Evolutionary conservation across 1,284 basidiomycete genomes (phyloP), one percentile per base, ranked within the genome.

Genomic region (Ceratobasidium sp.): DNA sequence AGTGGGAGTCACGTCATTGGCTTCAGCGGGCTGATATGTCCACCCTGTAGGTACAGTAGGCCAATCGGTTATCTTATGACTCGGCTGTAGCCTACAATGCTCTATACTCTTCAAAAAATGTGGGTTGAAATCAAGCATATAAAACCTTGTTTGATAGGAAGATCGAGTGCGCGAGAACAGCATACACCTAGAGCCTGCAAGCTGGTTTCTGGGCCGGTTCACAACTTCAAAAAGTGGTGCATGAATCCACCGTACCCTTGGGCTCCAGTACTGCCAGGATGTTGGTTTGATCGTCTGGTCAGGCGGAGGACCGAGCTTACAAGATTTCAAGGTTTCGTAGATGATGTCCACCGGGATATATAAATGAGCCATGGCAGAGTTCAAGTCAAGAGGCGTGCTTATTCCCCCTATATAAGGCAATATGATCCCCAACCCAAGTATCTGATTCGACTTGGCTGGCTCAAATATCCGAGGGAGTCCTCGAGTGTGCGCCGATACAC

Each of bases 391-490:
- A 7, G 42, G 20, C 2, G 7, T 46, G 20, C n/a, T 4, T n/a
- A 26, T 2, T 48, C 13, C 26, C 3, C 4, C 65, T 9, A 52
- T 26, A 28, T 67, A 46, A 28, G 65, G 65, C 28, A 67, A 33
- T 4, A 17, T 7, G 52, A 67, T 26, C 2, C 42, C 46, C 23
- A 67, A 9, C 1, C 44, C 26, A 10, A 67, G 15, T 13, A 67
- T 6, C 42, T 67, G 65, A 33, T 28, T 50, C 2, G 46, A 50
- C 46, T 33, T 33, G 26, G 23, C 33, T 46, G 46, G 26, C 38
- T 67, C 65, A 17, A 67, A 67, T 33, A 67, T 48, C 42, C 46
- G 65, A 52, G 65, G 13, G 6, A 46, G 65, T 26, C 65, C 65
- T 28, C 44, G 46, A 50, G 65, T n/a, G 13, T 67, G 38, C 15